Evolutionary conservation across 257 asterid genomes (phyloP).

Genomic region (Solanum etuberosum): DNA sequence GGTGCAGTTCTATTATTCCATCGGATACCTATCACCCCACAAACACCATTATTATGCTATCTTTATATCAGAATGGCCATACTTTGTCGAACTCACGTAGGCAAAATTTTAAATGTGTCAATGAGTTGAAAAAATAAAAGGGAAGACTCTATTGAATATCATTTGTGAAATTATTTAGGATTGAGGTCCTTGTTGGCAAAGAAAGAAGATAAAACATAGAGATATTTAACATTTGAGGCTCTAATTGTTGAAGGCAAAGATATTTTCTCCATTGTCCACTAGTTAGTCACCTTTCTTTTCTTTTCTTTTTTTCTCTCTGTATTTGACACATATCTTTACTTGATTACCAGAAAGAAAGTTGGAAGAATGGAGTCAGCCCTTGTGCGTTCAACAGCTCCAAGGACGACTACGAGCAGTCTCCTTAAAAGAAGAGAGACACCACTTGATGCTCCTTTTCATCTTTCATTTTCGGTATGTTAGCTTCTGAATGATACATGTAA

Average conservation of each 20-base stretch:
- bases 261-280: slow-evolving; percentile 8
- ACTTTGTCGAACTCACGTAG: neutral
- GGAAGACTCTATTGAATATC: neutral
- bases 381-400: slow-evolving; percentile 20
- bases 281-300: neutral
- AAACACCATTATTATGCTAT: no score
- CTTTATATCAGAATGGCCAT: neutral
- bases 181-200: neutral
- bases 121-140: neutral
- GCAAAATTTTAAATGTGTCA: neutral
- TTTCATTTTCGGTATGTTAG: slow-evolving; percentile 28
- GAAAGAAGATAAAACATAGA: neutral
- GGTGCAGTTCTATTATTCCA: neutral
- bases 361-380: slow-evolving; percentile 21
- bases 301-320: neutral
- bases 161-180: neutral
- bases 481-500: neutral
- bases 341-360: neutral
- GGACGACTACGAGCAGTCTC: slow-evolving; percentile 6
- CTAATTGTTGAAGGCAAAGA: slow-evolving; percentile 15
- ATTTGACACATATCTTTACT: neutral
- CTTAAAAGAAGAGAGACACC: neutral
- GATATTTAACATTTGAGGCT: slow-evolving; percentile 11
- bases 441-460: slow-evolving; percentile 1
- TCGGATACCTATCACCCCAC: neutral